Evolutionary conservation across 2,329 filamentous ascomycete genomes (phyloP), one percentile per base, ranked within the genome.

Genomic region (Claviceps humidiphila): DNA sequence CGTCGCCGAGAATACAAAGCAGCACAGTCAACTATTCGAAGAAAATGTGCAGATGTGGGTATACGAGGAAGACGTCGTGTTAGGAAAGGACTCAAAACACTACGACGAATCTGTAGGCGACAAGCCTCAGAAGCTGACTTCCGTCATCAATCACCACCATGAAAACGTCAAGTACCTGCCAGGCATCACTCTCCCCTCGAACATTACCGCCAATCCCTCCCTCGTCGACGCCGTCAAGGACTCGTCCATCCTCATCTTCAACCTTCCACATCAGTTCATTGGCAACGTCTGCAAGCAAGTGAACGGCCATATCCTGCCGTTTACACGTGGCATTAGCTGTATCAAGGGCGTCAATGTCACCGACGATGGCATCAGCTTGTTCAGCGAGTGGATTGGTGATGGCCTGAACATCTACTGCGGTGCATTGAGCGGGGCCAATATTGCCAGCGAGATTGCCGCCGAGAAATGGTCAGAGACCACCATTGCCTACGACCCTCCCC

Each of bases 101-200:
- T 89, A 89, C 74, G 76, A 86, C 61, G 63, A 77, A 20, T 70
- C 76, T 54, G 74, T 78, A 40, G 77, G 78, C 63, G 77, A 80
- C 57, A 75, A 81, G 57, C 80, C 85, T 3, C 87, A 93, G 68
- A 95, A 95, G 72, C 83, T 98, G 67, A 95, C 93, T 7, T 69
- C 81, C 50, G 71, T 98, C 60, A 95, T 98, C 80, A 98, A 98
- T 75, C 79, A 77, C 45, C 72, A 86, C 63, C 90, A 97, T 72
- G 93, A 98, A 74, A 98, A 98, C 70, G 78, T 95, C 73, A 98
- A 97, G 71, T 98, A 98, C 72, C 85, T 98, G 9, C 89, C 91
- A n/a, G 82, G 82, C 61, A 87, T 98, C 64, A 73, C 77, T 37
- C 80, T 98, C 2, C 93, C 93, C 4, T 63, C 74, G 55, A 98